These are phyloP conservation scores for Coccomyxa sp. DNA, from an alignment of 139 green algal genomes.

Conservation along the genomic window DNA sequence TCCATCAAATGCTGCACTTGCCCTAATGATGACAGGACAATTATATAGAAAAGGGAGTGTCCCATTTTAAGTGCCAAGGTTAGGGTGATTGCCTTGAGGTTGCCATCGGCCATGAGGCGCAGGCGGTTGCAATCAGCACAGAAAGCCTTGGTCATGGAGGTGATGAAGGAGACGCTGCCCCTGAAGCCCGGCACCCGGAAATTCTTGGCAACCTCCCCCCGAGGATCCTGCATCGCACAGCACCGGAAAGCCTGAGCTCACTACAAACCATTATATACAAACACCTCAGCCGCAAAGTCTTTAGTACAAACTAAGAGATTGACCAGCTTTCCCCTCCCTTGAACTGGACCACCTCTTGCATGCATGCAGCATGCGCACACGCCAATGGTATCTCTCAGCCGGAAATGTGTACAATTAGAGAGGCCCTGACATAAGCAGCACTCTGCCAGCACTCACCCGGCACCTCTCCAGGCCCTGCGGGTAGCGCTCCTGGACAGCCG, in stretches of 20 bases:
- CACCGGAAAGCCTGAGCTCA: background rate
- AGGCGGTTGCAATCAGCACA: conserved; percentile 90
- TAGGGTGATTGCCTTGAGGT: conserved; percentile 61
- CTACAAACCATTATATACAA: background rate
- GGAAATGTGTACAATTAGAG: background rate
- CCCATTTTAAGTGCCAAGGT: background rate
- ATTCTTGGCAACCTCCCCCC: conserved; percentile 92
- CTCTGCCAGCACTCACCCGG: conserved; percentile 8
- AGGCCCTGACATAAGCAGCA: background rate
- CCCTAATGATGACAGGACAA: too few relatives aligned
- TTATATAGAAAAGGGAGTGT: too few relatives aligned
- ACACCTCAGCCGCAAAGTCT: background rate
- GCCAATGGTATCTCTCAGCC: background rate
- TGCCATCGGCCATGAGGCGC: conserved; percentile 93
- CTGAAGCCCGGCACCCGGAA: conserved; percentile 67
- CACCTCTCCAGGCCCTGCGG: conserved; percentile 34
- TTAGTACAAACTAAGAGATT: background rate
- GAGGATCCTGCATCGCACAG: conserved; percentile 41
- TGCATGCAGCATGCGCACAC: background rate
- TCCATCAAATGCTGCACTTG: too few relatives aligned
- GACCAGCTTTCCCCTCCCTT: background rate
- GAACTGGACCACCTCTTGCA: too few relatives aligned
- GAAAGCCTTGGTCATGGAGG: conserved; percentile 95
- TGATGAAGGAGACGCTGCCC: conserved; percentile 92
- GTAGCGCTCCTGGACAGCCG: conserved; percentile 1